These are phyloP conservation scores for Posidonia australis DNA, from an alignment of 106 monocot genomes.

Conservation along the genomic window DNA sequence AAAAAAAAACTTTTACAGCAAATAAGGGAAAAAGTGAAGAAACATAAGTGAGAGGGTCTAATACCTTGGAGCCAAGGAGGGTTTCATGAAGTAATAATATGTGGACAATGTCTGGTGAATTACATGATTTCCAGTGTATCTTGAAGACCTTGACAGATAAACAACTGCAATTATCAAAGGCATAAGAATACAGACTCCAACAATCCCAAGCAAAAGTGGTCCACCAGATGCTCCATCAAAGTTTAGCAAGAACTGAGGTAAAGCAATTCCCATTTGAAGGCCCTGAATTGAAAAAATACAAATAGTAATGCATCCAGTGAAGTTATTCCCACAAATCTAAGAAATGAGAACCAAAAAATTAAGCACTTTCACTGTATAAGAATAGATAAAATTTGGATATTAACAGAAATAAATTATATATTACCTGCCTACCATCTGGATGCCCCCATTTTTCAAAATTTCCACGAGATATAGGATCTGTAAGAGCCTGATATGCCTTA, in stretches of 20 bases:
- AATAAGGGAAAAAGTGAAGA: too few relatives aligned
- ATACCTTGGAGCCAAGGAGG: slow-evolving; percentile 85
- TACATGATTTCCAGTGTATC: slow-evolving; percentile 83
- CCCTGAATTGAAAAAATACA: slow-evolving; percentile 40
- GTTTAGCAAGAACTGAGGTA: slow-evolving; percentile 77
- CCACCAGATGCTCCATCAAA: slow-evolving; percentile 81
- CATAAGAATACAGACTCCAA: slow-evolving; percentile 82
- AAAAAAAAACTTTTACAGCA: neutral
- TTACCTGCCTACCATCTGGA: slow-evolving; percentile 82
- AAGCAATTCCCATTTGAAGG: slow-evolving; percentile 89
- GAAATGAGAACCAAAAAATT: neutral
- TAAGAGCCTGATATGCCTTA: slow-evolving; percentile 80
- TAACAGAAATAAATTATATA: too few relatives aligned
- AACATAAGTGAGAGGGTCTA: neutral
- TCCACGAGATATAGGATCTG: slow-evolving; percentile 67
- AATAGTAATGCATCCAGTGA: neutral
- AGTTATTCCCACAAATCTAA: neutral
- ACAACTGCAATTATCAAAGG: slow-evolving; percentile 79
- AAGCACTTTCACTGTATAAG: neutral
- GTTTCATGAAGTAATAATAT: slow-evolving; percentile 77
- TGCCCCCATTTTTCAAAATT: slow-evolving; percentile 96
- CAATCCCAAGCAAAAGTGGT: slow-evolving; percentile 74
- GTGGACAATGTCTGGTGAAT: slow-evolving; percentile 81
- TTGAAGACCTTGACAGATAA: slow-evolving; percentile 83
- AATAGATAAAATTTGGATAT: too few relatives aligned